phyloP scores from a whole-genome alignment of 306 rosid genomes.

The Pterocarpus macrocarpus region DNA sequence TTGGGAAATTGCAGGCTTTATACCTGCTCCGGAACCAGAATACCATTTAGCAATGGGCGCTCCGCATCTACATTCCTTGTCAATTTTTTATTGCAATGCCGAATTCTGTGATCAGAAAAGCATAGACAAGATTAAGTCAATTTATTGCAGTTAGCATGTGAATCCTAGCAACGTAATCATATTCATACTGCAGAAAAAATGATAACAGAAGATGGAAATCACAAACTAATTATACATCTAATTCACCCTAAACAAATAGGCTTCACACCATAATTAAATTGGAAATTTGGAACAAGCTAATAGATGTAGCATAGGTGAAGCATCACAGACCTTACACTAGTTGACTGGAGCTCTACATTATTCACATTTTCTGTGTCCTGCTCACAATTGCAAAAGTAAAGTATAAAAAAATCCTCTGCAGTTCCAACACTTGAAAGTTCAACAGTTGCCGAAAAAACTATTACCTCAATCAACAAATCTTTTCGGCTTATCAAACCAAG shows the following conservation, averaged over 20 bases:
- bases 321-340: slow-evolving; percentile 89
- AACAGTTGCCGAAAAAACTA: slow-evolving; percentile 17
- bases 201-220: slow-evolving; percentile 31
- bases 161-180: slow-evolving; percentile 23
- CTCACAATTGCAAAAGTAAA: slow-evolving; percentile 32
- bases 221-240: slow-evolving; percentile 22
- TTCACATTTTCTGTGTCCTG: slow-evolving; percentile 72
- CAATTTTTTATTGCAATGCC: slow-evolving; percentile 50
- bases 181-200: slow-evolving; percentile 5
- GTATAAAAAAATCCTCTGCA: background rate
- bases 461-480: slow-evolving; percentile 94
- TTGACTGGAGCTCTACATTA: slow-evolving; percentile 86
- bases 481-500: slow-evolving; percentile 88
- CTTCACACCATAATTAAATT: slow-evolving; percentile 4
- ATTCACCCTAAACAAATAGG: slow-evolving; percentile 34
- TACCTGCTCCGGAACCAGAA: slow-evolving; percentile 58
- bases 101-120: slow-evolving; percentile 59
- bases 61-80: slow-evolving; percentile 63
- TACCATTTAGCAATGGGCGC: slow-evolving; percentile 74
- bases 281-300: slow-evolving; percentile 45
- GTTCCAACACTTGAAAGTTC: slow-evolving; percentile 10
- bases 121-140: slow-evolving; percentile 37
- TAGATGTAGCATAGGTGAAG: slow-evolving; percentile 46
- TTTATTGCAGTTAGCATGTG: slow-evolving; percentile 18
- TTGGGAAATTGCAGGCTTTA: slow-evolving; percentile 20